Evolutionary conservation across 352 stramenopile species (phyloP).

Genomic region (Phytophthora hibernalis): DNA sequence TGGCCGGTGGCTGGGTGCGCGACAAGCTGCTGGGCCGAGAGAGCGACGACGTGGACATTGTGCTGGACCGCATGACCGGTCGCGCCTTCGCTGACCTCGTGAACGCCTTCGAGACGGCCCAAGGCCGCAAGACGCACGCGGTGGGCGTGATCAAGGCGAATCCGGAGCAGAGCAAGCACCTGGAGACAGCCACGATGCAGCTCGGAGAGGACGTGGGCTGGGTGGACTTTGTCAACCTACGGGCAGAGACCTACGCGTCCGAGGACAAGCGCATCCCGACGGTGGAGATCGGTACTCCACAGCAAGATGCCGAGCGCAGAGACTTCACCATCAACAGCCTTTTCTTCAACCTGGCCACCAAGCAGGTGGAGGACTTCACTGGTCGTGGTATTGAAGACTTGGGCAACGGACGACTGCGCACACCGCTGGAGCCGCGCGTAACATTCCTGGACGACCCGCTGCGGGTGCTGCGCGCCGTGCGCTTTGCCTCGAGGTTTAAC

Average conservation of each 20-base stretch:
- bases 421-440: constrained; percentile 92
- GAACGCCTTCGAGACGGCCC: constrained; percentile 65
- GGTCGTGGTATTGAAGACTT: constrained; percentile 92
- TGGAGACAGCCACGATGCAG: constrained; percentile 98
- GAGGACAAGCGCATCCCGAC: constrained; percentile 76
- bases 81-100: constrained; percentile 92
- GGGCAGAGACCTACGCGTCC: constrained; percentile 95
- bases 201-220: constrained; percentile 88
- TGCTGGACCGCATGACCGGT: constrained; percentile 96
- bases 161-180: constrained; percentile 97
- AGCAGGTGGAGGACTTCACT: constrained; percentile 96
- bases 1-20: constrained; percentile 99
- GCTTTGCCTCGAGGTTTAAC: constrained; percentile 96
- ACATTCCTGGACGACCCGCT: constrained; percentile 98
- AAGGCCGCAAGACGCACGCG: constrained; percentile 53
- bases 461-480: constrained; percentile 94
- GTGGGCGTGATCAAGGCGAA: constrained; percentile 84
- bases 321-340: constrained; percentile 99
- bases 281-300: constrained; percentile 80
- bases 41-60: constrained; percentile 98
- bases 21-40: constrained; percentile 94
- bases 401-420: constrained; percentile 89
- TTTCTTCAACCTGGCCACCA: constrained; percentile 98
- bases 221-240: constrained; percentile 99
- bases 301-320: constrained; percentile 89